Conservation (phyloP, 257 asterid species). For the Jaltomata sinuosa region DNA sequence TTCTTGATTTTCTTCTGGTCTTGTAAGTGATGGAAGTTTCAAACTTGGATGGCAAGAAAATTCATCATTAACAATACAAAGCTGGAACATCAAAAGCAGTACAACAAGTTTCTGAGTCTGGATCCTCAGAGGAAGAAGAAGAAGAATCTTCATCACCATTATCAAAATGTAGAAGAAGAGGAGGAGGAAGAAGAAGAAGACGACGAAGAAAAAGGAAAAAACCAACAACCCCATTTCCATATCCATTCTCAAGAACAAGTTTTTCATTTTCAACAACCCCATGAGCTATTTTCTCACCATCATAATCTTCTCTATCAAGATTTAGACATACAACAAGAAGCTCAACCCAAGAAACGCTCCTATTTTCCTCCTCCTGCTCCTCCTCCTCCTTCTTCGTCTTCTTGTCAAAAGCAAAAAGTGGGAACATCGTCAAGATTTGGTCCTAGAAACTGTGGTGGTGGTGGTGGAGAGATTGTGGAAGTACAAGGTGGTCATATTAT, state of each 20-base stretch:
- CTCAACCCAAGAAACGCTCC: slow-evolving; percentile 37
- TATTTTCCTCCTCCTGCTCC: slow-evolving; percentile 21
- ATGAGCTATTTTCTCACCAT: background rate
- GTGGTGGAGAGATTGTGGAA: slow-evolving; percentile 71
- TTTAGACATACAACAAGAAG: background rate
- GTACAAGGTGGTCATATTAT: slow-evolving; percentile 99
- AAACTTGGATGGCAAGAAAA: slow-evolving; percentile 31
- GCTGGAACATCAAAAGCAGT: slow-evolving; percentile 48
- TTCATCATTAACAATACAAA: slow-evolving; percentile 20
- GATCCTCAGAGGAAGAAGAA: slow-evolving; percentile 62
- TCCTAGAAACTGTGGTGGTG: slow-evolving; percentile 9
- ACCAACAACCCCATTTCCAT: background rate
- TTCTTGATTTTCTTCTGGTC: background rate
- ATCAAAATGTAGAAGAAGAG: slow-evolving; percentile 15
- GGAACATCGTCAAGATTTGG: slow-evolving; percentile 47
- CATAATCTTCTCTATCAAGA: slow-evolving; percentile 6
- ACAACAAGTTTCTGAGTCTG: slow-evolving; percentile 58
- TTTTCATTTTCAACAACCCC: background rate
- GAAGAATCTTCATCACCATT: slow-evolving; percentile 18
- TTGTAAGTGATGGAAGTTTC: slow-evolving; percentile 45
- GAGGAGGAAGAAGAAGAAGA: slow-evolving; percentile 15
- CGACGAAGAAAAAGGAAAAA: slow-evolving; percentile 16
- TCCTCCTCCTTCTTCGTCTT: slow-evolving; percentile 1
- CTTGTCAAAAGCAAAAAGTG: slow-evolving; percentile 18
- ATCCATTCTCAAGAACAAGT: slow-evolving; percentile 16